A percentile compares a stretch with the other conserved stretches of the same genome.
phyloP scores from a whole-genome alignment of 306 rosid species.

The Ochetophila trinervis region DNA sequence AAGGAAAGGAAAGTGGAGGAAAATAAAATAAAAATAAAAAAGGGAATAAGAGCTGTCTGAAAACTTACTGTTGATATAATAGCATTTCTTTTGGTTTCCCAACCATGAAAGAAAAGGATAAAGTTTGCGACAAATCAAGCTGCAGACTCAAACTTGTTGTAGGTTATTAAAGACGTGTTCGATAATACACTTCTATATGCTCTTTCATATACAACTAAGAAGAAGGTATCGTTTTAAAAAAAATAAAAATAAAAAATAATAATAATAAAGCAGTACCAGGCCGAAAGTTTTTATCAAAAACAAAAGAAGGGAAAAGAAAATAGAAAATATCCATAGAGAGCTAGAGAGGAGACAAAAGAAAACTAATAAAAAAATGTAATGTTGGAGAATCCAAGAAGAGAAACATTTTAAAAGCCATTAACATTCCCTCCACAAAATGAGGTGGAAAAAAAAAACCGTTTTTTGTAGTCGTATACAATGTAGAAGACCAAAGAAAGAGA shows the following conservation, averaged over 20 bases:
- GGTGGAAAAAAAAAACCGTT: conserved; percentile 25
- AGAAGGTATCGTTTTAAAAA: background rate
- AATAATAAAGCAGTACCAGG: conserved; percentile 6
- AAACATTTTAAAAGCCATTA: conserved; percentile 32
- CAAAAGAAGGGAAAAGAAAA: conserved; percentile 5
- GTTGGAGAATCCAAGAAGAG: conserved; percentile 34
- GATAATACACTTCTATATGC: conserved; percentile 18
- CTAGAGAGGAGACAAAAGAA: conserved; percentile 46
- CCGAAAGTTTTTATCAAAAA: conserved; percentile 30
- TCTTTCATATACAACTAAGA: conserved; percentile 15
- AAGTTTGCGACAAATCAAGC: conserved; percentile 39
- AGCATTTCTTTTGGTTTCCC: conserved; percentile 70
- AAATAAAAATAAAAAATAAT: conserved; percentile 1
- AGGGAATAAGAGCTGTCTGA: conserved; percentile 43
- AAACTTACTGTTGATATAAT: conserved; percentile 39
- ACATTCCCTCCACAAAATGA: conserved; percentile 43
- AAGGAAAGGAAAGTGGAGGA: conserved; percentile 16
- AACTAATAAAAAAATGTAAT: conserved; percentile 15
- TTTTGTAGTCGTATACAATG: background rate
- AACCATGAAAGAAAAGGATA: conserved; percentile 70
- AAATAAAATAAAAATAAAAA: conserved; percentile 25
- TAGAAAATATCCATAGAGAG: conserved; percentile 15
- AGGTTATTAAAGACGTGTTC: conserved; percentile 19
- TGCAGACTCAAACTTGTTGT: conserved; percentile 23
- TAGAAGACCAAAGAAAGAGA: conserved; percentile 2